Conservation (phyloP, 2,329 filamentous ascomycete genomes). For the Alternaria atra region DNA sequence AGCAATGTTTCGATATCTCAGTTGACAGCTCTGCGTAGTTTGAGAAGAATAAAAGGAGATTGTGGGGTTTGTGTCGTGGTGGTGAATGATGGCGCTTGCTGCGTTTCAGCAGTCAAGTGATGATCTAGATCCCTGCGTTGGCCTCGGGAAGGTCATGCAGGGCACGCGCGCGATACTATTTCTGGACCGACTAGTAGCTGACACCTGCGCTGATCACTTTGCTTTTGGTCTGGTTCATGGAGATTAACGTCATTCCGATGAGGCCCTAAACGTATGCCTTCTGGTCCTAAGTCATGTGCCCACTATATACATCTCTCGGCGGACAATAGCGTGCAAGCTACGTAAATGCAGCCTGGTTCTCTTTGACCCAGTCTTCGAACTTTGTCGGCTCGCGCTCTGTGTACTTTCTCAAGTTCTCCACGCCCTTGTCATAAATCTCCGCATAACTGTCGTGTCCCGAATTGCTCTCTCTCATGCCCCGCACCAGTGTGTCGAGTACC, state of each 20-base stretch:
- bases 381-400: constrained; percentile 12
- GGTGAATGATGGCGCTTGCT: constrained; percentile 11
- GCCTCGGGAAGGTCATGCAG: constrained; percentile 11
- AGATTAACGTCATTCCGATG: background rate
- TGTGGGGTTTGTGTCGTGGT: constrained; percentile 12
- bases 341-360: constrained; percentile 6
- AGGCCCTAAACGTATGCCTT: background rate
- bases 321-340: background rate
- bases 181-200: background rate
- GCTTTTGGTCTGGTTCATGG: background rate
- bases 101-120: constrained; percentile 15
- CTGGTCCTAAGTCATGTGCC: background rate
- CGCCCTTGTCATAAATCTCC: constrained; percentile 32
- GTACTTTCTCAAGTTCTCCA: constrained; percentile 22
- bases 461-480: constrained; percentile 64
- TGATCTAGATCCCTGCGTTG: constrained; percentile 10
- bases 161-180: constrained; percentile 13
- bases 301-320: background rate
- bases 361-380: constrained; percentile 14
- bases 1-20: background rate
- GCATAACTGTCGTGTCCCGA: constrained; percentile 52
- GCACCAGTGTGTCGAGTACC: constrained; percentile 7
- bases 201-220: background rate
- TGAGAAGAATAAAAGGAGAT: constrained; percentile 2
- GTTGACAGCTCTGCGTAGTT: background rate